Evolutionary conservation across 2,329 filamentous ascomycete genomes (phyloP).

Genomic region (Sarocladium strictum): DNA sequence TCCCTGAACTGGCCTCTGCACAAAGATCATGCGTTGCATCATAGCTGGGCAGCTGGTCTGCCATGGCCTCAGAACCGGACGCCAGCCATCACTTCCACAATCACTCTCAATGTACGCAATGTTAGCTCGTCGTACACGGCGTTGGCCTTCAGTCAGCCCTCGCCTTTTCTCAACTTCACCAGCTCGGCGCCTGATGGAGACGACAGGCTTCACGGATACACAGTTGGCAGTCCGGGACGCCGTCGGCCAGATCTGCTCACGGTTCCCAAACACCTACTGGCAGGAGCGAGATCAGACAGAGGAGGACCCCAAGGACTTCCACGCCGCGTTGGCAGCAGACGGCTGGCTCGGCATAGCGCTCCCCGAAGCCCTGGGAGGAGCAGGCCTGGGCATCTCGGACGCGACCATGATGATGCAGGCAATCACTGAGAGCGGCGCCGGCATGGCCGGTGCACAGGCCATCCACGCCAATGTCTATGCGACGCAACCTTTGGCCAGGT

Average conservation of each 20-base stretch:
- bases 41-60: too few relatives aligned
- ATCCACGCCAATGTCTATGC: slow-evolving; percentile 67
- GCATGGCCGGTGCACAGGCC: slow-evolving; percentile 64
- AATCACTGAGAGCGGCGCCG: slow-evolving; percentile 70
- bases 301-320: slow-evolving; percentile 68
- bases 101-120: too few relatives aligned
- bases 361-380: slow-evolving; percentile 67
- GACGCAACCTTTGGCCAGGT: slow-evolving; percentile 66
- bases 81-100: too few relatives aligned
- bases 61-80: too few relatives aligned
- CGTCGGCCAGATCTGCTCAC: slow-evolving; percentile 59
- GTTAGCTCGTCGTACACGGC: too few relatives aligned
- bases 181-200: slow-evolving; percentile 47
- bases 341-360: slow-evolving; percentile 80
- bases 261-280: slow-evolving; percentile 74
- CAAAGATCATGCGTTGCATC: too few relatives aligned
- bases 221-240: slow-evolving; percentile 69
- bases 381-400: slow-evolving; percentile 72
- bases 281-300: slow-evolving; percentile 64
- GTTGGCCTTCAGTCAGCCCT: too few relatives aligned
- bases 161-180: too few relatives aligned
- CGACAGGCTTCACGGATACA: slow-evolving; percentile 64
- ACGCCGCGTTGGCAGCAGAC: slow-evolving; percentile 65
- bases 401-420: slow-evolving; percentile 86
- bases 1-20: too few relatives aligned